Evolutionary conservation across 495 filamentous ascomycete species (phyloP), one percentile per base, ranked within the genome.

Genomic region (Penicillium waksmanii): DNA sequence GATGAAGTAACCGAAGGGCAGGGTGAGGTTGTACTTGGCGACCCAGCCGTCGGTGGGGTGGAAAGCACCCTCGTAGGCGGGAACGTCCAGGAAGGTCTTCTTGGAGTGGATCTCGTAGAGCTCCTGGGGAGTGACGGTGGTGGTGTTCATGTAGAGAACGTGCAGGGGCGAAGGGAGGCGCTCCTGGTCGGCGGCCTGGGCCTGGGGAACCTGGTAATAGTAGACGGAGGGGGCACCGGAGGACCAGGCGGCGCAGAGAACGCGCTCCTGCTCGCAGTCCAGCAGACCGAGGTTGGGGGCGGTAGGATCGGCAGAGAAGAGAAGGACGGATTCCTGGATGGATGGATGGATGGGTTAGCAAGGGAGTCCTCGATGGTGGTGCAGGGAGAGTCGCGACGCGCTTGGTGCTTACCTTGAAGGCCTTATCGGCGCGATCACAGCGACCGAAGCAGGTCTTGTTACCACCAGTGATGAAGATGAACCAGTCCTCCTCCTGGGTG

Each of bases 361-460:
- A 40, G 5, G 19, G 36, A 48, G 44, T 53, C 19, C 9, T 6
- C 6, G n/a, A 56, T 46, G 38, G 34, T 51, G 49, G 31, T 13
- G 8, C 17, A 17, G 17, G 53, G 18, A 42, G 40, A 12, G 19
- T 17, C 18, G 18, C 34, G 51, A 35, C 35, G 35, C 35, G 35
- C 3, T 23, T 2, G 34, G 17, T 21, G 23, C 51, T 60, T 71
- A 85, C 81, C 62, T 86, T 86, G 74, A 84, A 87, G 0, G 80
- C 79, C 62, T 76, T 77, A 18, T 84, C 80, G 31, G 80, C 78
- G 5, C 71, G 70, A 11, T 58, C 79, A 70, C 85, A 89, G 58
- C 79, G 72, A 55, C 80, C 92, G 66, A 85, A 91, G 79, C 93
- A 97, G 31, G 91, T 93, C 78, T 89, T 92, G 76, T 96, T 96